Evolutionary conservation across 495 filamentous ascomycete species (phyloP).

Genomic region (Aspergillus homomorphus): DNA sequence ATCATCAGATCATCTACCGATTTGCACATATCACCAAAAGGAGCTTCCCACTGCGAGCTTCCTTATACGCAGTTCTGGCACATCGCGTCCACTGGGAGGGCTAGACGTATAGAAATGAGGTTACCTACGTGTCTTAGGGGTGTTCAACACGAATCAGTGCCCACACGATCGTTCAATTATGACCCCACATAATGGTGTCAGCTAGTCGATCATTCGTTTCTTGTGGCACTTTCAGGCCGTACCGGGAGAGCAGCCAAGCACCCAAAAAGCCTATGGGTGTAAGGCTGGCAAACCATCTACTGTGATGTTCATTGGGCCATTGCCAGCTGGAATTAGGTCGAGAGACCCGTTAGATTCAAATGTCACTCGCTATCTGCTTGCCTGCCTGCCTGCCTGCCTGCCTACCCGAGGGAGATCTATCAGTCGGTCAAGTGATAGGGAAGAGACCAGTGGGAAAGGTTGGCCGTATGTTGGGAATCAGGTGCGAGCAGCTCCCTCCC

Average conservation of each 20-base stretch:
- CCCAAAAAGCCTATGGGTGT: background rate
- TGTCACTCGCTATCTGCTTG: background rate
- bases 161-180: background rate
- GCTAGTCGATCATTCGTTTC: background rate
- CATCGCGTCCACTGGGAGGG: background rate
- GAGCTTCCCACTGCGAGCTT: background rate
- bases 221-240: background rate
- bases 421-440: background rate
- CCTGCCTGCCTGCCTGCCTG: background rate
- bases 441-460: conserved; percentile 2
- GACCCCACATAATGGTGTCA: background rate
- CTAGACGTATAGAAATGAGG: background rate
- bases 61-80: background rate
- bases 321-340: background rate
- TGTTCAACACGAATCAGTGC: background rate
- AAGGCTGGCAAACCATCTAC: background rate
- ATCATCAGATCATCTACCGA: background rate
- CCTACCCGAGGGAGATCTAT: background rate
- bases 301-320: background rate
- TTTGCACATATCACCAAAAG: background rate
- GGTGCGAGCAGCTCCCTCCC: conserved; percentile 12
- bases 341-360: background rate
- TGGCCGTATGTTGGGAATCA: conserved; percentile 3
- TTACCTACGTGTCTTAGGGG: background rate
- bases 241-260: background rate